Evolutionary conservation across 169 alveolate species (phyloP).

Genomic region (Plasmodium coatneyi): DNA sequence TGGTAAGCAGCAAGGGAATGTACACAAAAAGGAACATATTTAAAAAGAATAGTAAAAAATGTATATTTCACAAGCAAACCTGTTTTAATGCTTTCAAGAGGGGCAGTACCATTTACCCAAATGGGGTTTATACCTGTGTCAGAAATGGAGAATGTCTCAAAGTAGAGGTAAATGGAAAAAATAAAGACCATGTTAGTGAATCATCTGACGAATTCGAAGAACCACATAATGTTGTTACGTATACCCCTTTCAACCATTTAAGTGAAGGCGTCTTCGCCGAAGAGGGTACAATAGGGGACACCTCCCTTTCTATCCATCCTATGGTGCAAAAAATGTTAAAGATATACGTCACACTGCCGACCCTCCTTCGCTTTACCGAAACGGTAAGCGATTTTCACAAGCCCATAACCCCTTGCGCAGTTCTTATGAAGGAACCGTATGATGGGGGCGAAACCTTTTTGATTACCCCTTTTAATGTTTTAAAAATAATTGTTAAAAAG

Average conservation of each 20-base stretch:
- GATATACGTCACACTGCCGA: background rate
- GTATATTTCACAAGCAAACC: background rate
- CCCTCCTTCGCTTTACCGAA: constrained; percentile 2
- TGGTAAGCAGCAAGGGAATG: background rate
- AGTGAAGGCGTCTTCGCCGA: background rate
- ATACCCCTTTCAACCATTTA: background rate
- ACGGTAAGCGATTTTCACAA: background rate
- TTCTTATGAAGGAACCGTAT: background rate
- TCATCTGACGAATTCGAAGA: background rate
- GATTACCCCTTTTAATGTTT: background rate
- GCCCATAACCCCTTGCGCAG: background rate
- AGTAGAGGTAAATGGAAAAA: background rate
- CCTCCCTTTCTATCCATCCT: background rate
- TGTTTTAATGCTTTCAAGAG: background rate
- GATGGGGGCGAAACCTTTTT: background rate
- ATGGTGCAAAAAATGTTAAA: background rate
- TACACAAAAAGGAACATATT: background rate
- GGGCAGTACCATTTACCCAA: background rate
- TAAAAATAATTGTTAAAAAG: background rate
- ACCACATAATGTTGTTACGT: background rate
- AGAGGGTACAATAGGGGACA: background rate
- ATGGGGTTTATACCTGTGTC: background rate
- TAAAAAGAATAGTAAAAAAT: background rate
- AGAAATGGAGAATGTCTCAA: background rate
- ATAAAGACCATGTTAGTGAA: background rate